Percentiles rank a stretch among this genome's conserved stretches.
Conservation (phyloP, 495 filamentous ascomycete species). For the Pyrenula aspistea region DNA sequence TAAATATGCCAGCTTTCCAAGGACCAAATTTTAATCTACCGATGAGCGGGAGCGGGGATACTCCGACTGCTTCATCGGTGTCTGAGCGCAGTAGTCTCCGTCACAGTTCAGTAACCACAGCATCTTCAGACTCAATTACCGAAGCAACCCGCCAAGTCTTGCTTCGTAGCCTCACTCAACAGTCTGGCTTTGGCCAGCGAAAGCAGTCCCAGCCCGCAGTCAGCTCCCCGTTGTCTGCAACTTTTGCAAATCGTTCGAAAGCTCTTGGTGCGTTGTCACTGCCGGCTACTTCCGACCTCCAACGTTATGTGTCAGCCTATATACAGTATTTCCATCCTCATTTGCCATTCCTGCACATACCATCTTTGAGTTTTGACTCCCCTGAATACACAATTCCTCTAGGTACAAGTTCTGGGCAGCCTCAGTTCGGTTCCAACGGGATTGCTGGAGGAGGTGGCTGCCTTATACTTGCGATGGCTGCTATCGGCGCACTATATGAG, state of each 20-base stretch:
- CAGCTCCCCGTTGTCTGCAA: conserved; percentile 50
- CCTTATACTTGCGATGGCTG: conserved; percentile 88
- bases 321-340: conserved; percentile 93
- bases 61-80: conserved; percentile 39
- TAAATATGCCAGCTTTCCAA: not conserved
- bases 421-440: conserved; percentile 45
- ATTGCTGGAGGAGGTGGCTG: conserved; percentile 76
- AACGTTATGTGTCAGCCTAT: conserved; percentile 85
- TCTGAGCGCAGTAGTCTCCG: conserved; percentile 53
- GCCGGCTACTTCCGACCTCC: conserved; percentile 83
- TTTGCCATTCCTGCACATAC: conserved; percentile 83
- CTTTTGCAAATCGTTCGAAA: conserved; percentile 22
- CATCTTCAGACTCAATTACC: conserved; percentile 73
- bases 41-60: conserved; percentile 45
- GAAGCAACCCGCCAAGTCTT: conserved; percentile 87
- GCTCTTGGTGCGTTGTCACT: conserved; percentile 39
- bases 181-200: conserved; percentile 56
- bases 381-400: conserved; percentile 52
- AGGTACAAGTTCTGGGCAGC: conserved; percentile 37
- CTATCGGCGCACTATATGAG: conserved; percentile 92
- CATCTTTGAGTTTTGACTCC: conserved; percentile 83
- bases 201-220: conserved; percentile 69
- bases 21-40: conserved; percentile 30
- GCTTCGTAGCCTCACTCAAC: conserved; percentile 68
- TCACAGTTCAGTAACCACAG: conserved; percentile 51